A percentile compares a stretch with the other conserved stretches of the same genome.
Evolutionary conservation across 306 rosid species (phyloP).

Genomic region (Cicer bijugum): DNA sequence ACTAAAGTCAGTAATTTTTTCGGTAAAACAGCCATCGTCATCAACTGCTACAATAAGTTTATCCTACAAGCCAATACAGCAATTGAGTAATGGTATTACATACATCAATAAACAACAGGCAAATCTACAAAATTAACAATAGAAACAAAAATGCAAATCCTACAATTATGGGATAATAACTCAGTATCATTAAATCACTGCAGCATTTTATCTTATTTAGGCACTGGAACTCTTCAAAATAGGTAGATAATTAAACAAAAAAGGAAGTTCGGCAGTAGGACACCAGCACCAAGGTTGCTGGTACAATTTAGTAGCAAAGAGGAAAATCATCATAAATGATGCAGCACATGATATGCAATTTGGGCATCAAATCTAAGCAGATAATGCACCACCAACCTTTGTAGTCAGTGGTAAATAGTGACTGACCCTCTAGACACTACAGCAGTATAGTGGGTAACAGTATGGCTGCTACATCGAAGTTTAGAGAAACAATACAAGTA

Average conservation of each 20-base stretch:
- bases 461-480: background rate
- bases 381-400: background rate
- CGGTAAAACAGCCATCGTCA: constrained; percentile 94
- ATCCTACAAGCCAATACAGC: constrained; percentile 61
- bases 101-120: constrained; percentile 12
- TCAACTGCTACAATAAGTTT: constrained; percentile 86
- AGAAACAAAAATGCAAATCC: constrained; percentile 22
- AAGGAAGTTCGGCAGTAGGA: constrained; percentile 15
- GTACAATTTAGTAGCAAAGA: background rate
- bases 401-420: background rate
- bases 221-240: constrained; percentile 26
- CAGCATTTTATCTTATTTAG: background rate
- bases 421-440: background rate
- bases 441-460: background rate
- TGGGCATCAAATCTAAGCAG: background rate
- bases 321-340: constrained; percentile 30
- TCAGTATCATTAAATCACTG: constrained; percentile 5
- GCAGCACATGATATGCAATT: constrained; percentile 14
- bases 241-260: constrained; percentile 7
- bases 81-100: constrained; percentile 1
- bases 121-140: constrained; percentile 14
- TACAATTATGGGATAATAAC: background rate
- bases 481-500: background rate
- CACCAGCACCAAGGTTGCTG: constrained; percentile 6
- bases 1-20: constrained; percentile 70